Evolutionary conservation across 768 basidiomycete genomes (phyloP).

Genomic region (Lactarius vividus): DNA sequence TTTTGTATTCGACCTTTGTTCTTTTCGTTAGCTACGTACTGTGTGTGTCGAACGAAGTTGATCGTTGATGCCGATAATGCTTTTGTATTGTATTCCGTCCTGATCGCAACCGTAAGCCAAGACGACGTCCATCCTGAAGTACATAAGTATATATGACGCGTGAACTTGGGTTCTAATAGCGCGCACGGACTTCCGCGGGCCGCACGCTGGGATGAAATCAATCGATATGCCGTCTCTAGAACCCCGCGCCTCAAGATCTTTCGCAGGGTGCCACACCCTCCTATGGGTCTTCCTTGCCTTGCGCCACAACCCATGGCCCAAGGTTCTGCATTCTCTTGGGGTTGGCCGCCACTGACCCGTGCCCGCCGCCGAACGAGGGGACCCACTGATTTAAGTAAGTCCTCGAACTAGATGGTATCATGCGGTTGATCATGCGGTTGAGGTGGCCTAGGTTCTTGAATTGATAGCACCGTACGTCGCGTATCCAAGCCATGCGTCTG

Average conservation of each 20-base stretch:
- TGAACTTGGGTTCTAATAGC: no score
- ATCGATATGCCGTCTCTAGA: constrained; percentile 14
- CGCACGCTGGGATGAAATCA: constrained; percentile 11
- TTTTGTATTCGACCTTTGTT: no score
- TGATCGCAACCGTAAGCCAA: no score
- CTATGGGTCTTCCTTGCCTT: not conserved
- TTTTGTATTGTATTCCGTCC: no score
- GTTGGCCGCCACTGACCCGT: not conserved
- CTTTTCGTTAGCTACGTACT: no score
- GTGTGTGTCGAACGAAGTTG: no score
- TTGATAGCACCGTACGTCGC: not conserved
- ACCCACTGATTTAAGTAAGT: not conserved
- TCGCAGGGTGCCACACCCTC: not conserved
- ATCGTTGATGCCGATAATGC: no score
- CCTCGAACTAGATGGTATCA: not conserved
- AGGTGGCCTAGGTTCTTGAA: not conserved
- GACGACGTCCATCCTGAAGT: no score
- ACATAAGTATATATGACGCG: no score
- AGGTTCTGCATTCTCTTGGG: not conserved
- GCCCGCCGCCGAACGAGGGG: not conserved
- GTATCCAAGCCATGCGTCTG: not conserved
- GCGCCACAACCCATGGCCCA: not conserved
- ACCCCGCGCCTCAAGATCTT: not conserved
- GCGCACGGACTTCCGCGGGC: constrained; percentile 15
- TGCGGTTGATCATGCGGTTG: not conserved